Base-by-base conservation (phyloP, 75 land plant species). In the Cupressus sempervirens region DNA sequence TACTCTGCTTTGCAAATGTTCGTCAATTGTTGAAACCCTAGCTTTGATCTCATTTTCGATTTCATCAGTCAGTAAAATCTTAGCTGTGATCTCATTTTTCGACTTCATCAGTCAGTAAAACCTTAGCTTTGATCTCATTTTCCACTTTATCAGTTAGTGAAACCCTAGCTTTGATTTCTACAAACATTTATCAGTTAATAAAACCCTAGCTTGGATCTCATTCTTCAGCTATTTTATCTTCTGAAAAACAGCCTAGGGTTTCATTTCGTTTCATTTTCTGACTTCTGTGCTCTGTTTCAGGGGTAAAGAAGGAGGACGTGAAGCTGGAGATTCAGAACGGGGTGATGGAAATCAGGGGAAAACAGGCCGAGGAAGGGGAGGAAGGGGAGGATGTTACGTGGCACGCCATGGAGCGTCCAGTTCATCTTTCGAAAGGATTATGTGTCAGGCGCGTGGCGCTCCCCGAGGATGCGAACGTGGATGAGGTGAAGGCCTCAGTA, bases 261-360 rank as follows among this genome's bases (percentile, higher is more conserved):
- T 38, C 40, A 38, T 12, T 87, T 65, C 18, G 13, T 50, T 50
- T 50, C 53, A 50, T 50, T 50, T 50, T 12, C 2, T 50, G 15
- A 0, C 1, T 50, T 50, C 15, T 50, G 16, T 9, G 58, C 75
- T 20, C 32, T 29, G 7, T 40, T 43, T 74, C 86, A 92, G 93
- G 94, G 56, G 84, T 92, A 73, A 89, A 84, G 87, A 93, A 92
- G 50, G 92, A 93, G 75, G 91, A 93, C 46, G 89, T 93, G 48
- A 87, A 87, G 73, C 87, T 93, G 87, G 92, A 92, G 82, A 82
- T 90, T 58, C 91, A 92, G 83, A 92, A 92, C 82, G 91, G 26
- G 0, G 89, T 89, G 83, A 82, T 93, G 36, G 86, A 87, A 29
- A 93, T 93, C 36, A 26, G 87, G 16, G 89, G 90, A 2, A 88